phyloP scores from a whole-genome alignment of 345 rosid species.

The Litchi chinensis region DNA sequence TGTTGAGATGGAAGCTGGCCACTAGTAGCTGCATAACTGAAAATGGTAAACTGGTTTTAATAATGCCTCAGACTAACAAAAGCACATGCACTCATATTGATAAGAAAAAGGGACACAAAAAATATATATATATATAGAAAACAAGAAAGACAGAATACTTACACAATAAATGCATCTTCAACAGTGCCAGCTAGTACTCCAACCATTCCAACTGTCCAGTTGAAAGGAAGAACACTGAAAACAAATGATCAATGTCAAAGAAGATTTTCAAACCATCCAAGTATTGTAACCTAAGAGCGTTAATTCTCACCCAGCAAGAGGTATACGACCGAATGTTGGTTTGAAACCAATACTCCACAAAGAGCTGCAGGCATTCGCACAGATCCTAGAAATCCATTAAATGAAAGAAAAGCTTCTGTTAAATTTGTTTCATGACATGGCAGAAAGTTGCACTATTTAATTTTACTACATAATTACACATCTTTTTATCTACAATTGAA shows the following conservation, averaged over 20 bases:
- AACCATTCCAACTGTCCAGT: constrained; percentile 82
- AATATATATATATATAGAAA: too few species aligned
- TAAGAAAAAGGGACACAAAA: background rate
- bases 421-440: background rate
- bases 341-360: constrained; percentile 77
- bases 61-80: background rate
- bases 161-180: constrained; percentile 68
- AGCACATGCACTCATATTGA: background rate
- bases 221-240: constrained; percentile 73
- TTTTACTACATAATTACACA: background rate
- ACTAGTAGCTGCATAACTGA: constrained; percentile 67
- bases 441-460: background rate
- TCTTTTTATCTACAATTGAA: background rate
- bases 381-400: constrained; percentile 46
- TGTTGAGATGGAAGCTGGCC: constrained; percentile 42
- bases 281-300: background rate
- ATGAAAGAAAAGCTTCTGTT: background rate
- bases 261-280: background rate
- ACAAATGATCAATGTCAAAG: background rate
- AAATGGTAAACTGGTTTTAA: constrained; percentile 8
- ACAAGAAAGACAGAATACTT: constrained; percentile 11
- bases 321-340: constrained; percentile 71
- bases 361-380: constrained; percentile 81
- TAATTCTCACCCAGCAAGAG: constrained; percentile 55
- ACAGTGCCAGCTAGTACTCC: constrained; percentile 66